Conservation (phyloP, 75 land plant species). For the Chamaecyparis obtusa region DNA sequence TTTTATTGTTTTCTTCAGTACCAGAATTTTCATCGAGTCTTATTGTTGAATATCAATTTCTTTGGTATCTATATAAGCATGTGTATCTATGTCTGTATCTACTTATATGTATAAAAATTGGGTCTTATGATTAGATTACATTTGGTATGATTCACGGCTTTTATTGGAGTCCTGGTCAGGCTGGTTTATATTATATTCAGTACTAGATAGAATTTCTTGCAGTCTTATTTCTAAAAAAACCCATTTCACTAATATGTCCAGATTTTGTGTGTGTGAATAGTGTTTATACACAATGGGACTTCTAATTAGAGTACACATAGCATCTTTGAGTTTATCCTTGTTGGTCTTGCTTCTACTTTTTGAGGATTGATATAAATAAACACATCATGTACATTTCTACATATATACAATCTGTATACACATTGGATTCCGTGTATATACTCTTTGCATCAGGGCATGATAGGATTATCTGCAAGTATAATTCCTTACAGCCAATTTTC, state of each 20-base stretch:
- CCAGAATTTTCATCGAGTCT: not conserved
- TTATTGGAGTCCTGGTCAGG: no score
- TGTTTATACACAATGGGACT: not conserved
- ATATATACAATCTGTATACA: no score
- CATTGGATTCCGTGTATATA: no score
- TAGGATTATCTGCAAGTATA: not conserved
- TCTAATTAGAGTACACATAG: no score
- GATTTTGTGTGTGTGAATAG: not conserved
- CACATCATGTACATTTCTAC: no score
- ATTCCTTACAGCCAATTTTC: not conserved
- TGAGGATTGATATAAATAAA: no score
- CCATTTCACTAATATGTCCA: not conserved
- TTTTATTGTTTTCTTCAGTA: not conserved
- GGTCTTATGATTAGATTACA: no score
- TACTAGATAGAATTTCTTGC: not conserved
- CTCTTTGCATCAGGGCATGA: not conserved
- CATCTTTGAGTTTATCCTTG: no score
- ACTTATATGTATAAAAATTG: no score
- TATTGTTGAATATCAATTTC: not conserved
- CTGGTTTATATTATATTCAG: not conserved
- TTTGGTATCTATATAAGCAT: not conserved
- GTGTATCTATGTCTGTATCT: no score
- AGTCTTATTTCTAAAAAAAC: not conserved
- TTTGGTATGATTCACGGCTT: no score
- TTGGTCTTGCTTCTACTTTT: no score